Evolutionary conservation across 1,284 basidiomycete species (phyloP).

Genomic region (Erythrobasidium hasegawianum): DNA sequence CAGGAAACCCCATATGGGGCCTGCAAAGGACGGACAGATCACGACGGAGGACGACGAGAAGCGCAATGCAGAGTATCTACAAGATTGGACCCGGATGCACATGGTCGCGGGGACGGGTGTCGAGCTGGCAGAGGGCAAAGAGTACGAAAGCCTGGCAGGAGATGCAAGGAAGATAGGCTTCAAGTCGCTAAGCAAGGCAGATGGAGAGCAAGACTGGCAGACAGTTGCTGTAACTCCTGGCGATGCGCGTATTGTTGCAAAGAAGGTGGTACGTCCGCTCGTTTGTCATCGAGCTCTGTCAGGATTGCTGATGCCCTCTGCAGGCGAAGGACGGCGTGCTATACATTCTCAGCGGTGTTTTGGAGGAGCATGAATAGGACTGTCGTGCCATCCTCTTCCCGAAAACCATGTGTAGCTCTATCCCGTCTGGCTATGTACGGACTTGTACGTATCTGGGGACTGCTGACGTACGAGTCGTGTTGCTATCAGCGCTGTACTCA

Average conservation of each 20-base stretch:
- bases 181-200: not conserved
- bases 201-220: constrained; percentile 16
- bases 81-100: constrained; percentile 23
- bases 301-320: too few species aligned
- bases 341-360: constrained; percentile 18
- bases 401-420: too few species aligned
- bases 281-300: not conserved
- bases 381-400: too few species aligned
- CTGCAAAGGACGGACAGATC: too few species aligned
- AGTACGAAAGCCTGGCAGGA: constrained; percentile 18
- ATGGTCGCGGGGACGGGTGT: constrained; percentile 16
- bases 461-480: too few species aligned
- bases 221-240: constrained; percentile 21
- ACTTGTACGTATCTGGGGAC: too few species aligned
- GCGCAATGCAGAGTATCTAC: constrained; percentile 13
- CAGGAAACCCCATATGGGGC: constrained; percentile 28
- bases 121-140: constrained; percentile 7
- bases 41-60: constrained; percentile 22
- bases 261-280: constrained; percentile 11
- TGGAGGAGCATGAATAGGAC: constrained; percentile 9
- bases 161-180: constrained; percentile 11
- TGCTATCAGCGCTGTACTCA: too few species aligned
- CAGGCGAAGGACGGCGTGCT: constrained; percentile 19
- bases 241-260: constrained; percentile 13
- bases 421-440: too few species aligned